phyloP scores from a whole-genome alignment of 2,329 filamentous ascomycete genomes.

The Fusarium austroafricanum region DNA sequence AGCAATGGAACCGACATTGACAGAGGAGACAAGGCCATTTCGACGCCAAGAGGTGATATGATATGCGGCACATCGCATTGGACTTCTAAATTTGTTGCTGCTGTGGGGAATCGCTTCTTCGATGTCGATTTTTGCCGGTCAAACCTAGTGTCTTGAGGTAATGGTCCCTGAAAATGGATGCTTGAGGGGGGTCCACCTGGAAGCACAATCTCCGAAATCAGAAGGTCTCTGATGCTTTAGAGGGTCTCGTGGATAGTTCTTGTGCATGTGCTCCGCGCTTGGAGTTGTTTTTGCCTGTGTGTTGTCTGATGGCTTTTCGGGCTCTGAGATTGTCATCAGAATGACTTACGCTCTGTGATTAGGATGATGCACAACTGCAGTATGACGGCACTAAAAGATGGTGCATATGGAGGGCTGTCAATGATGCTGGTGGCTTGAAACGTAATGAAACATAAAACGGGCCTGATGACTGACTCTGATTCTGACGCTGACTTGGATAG shows the following conservation, averaged over 20 bases:
- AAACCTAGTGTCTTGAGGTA: conserved; percentile 14
- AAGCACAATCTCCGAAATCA: conserved; percentile 28
- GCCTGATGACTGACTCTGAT: not conserved
- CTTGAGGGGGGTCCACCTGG: conserved; percentile 9
- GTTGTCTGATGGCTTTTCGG: not conserved
- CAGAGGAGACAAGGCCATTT: conserved; percentile 24
- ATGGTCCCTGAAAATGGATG: conserved; percentile 19
- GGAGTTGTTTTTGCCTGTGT: not conserved
- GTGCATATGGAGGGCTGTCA: conserved; percentile 9
- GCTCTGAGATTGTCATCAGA: not conserved
- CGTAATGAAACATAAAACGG: conserved; percentile 33
- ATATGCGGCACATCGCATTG: conserved; percentile 29
- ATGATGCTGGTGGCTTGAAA: conserved; percentile 32
- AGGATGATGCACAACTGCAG: not conserved
- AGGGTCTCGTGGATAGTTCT: conserved; percentile 2
- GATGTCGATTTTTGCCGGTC: not conserved
- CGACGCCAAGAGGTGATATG: conserved; percentile 34
- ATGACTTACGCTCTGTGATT: not conserved
- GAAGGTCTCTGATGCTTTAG: conserved; percentile 12
- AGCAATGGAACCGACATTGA: conserved; percentile 13
- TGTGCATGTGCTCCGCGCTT: not conserved
- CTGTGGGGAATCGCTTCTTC: conserved; percentile 23
- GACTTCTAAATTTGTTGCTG: conserved; percentile 23
- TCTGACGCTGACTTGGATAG: conserved; percentile 11
- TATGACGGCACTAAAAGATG: not conserved